phyloP scores from a whole-genome alignment of 495 filamentous ascomycete genomes.

The Daldinia caldariorum region DNA sequence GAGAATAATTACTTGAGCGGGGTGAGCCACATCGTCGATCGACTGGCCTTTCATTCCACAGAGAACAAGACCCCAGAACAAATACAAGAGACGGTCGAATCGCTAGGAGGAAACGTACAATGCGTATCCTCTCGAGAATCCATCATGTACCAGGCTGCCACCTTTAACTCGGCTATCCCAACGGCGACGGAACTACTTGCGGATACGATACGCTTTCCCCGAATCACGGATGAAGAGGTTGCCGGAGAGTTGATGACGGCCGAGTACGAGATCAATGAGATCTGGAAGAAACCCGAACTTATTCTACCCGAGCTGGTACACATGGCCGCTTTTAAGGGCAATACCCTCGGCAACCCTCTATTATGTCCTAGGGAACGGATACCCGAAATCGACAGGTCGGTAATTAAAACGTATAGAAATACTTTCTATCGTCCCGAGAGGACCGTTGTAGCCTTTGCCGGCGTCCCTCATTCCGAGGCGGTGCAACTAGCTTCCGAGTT shows the following conservation, averaged over 20 bases:
- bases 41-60: conserved; percentile 96
- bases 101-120: conserved; percentile 92
- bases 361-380: conserved; percentile 89
- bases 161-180: conserved; percentile 93
- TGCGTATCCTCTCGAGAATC: conserved; percentile 95
- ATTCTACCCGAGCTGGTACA: conserved; percentile 96
- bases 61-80: conserved; percentile 74
- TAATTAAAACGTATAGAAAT: conserved; percentile 81
- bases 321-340: conserved; percentile 91
- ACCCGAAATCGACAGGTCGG: conserved; percentile 73
- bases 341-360: conserved; percentile 93
- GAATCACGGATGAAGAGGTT: conserved; percentile 91
- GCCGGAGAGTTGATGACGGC: conserved; percentile 86
- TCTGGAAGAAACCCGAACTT: conserved; percentile 96
- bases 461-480: conserved; percentile 83
- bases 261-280: conserved; percentile 94
- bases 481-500: conserved; percentile 81
- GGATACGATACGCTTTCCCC: conserved; percentile 90
- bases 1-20: conserved; percentile 86
- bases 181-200: conserved; percentile 85
- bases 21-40: conserved; percentile 95
- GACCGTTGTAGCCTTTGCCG: conserved; percentile 94
- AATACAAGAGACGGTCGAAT: conserved; percentile 87
- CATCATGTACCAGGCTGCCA: conserved; percentile 98
- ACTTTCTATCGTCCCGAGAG: conserved; percentile 88